Conservation (phyloP, 805 yeast species). For the Metschnikowia continentalis region DNA sequence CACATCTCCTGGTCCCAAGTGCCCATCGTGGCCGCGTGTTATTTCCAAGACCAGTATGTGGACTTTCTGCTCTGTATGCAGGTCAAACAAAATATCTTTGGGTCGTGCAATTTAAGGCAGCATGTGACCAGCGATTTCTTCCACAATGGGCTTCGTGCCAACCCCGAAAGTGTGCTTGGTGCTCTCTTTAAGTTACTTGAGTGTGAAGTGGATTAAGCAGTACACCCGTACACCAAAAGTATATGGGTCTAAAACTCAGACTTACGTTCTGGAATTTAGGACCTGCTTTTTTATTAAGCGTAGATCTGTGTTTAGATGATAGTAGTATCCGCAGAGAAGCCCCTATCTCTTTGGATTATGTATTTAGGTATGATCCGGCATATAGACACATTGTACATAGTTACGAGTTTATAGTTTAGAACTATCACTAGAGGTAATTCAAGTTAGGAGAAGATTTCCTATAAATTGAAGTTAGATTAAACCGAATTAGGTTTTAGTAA, state of each 20-base stretch:
- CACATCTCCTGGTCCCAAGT: slow-evolving; percentile 28
- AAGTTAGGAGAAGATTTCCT: too few relatives aligned
- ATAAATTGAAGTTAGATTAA: too few relatives aligned
- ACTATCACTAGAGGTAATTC: too few relatives aligned
- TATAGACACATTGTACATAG: too few relatives aligned
- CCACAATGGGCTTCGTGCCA: slow-evolving; percentile 47
- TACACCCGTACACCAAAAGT: background rate
- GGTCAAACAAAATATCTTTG: slow-evolving; percentile 30
- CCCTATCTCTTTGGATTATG: too few relatives aligned
- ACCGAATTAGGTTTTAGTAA: too few relatives aligned
- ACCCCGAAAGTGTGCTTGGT: slow-evolving; percentile 37
- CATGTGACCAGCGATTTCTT: slow-evolving; percentile 47
- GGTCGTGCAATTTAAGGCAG: slow-evolving; percentile 35
- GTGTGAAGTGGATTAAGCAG: slow-evolving; percentile 32
- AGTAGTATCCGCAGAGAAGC: too few relatives aligned
- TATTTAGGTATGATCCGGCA: too few relatives aligned
- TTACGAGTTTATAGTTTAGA: too few relatives aligned
- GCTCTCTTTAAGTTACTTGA: slow-evolving; percentile 38
- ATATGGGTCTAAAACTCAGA: background rate
- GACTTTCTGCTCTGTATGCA: slow-evolving; percentile 41
- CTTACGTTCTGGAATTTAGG: too few relatives aligned
- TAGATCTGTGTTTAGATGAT: too few relatives aligned
- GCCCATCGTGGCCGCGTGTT: slow-evolving; percentile 50
- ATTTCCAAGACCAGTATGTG: slow-evolving; percentile 49
- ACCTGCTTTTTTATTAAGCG: too few relatives aligned